A percentile compares a stretch with the other conserved stretches of the same genome.
Evolutionary conservation across 345 rosid genomes (phyloP).

Genomic region (Bruguiera sexangula): DNA sequence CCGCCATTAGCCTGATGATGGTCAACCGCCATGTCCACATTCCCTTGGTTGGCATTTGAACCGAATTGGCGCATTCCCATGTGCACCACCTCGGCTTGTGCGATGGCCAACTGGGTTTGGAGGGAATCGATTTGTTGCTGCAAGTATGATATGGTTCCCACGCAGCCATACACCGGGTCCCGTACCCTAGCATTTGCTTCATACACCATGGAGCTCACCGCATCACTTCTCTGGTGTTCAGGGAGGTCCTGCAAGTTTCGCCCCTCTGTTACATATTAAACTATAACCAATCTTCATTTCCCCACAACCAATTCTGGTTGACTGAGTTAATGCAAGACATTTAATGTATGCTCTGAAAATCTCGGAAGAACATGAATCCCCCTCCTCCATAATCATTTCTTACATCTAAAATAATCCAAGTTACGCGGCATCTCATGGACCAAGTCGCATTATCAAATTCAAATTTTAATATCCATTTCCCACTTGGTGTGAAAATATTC

Average conservation of each 20-base stretch:
- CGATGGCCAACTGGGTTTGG: constrained; percentile 71
- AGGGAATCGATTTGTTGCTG: constrained; percentile 74
- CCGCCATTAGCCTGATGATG: constrained; percentile 20
- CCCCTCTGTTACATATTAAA: not conserved
- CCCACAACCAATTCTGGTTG: no score
- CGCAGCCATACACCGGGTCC: constrained; percentile 89
- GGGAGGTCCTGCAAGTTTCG: constrained; percentile 47
- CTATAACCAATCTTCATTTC: not conserved
- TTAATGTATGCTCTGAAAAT: no score
- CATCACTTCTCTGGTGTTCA: constrained; percentile 67
- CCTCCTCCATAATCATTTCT: no score
- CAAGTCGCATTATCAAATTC: no score
- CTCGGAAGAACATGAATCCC: no score
- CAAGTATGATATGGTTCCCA: constrained; percentile 72
- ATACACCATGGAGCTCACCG: constrained; percentile 92
- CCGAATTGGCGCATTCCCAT: constrained; percentile 33
- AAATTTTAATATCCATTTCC: no score
- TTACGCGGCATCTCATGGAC: no score
- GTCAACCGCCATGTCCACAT: constrained; percentile 28
- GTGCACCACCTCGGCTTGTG: constrained; percentile 78
- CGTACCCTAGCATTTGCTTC: constrained; percentile 88
- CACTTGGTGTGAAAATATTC: no score
- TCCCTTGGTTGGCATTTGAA: constrained; percentile 12
- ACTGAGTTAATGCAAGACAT: no score
- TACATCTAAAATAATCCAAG: no score